Percentiles rank a stretch among this genome's conserved stretches.
Evolutionary conservation across 805 yeast genomes (phyloP).

Genomic region (Saturnispora diversa): DNA sequence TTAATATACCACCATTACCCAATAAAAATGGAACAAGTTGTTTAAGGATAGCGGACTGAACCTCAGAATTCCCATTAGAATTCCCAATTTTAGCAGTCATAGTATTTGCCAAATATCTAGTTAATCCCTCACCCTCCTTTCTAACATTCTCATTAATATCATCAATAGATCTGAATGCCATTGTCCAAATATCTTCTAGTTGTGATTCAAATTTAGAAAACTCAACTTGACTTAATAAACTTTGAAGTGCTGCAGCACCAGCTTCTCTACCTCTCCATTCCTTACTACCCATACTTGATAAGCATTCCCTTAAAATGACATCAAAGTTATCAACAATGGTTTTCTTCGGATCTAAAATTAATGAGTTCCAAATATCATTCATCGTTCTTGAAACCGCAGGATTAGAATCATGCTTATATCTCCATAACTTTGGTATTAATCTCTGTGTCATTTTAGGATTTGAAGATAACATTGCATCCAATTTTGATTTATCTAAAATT

Average conservation of each 20-base stretch:
- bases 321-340: slow-evolving; percentile 48
- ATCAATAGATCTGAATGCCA: slow-evolving; percentile 85
- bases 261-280: slow-evolving; percentile 97
- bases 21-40: slow-evolving; percentile 69
- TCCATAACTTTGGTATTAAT: slow-evolving; percentile 71
- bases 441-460: slow-evolving; percentile 48
- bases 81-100: slow-evolving; percentile 51
- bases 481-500: slow-evolving; percentile 67
- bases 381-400: slow-evolving; percentile 67
- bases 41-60: slow-evolving; percentile 35
- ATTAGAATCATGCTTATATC: slow-evolving; percentile 83
- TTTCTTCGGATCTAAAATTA: slow-evolving; percentile 48
- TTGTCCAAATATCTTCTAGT: slow-evolving; percentile 70
- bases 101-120: slow-evolving; percentile 56
- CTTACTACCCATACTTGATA: slow-evolving; percentile 61
- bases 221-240: slow-evolving; percentile 56
- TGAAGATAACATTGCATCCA: slow-evolving; percentile 51
- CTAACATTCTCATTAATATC: slow-evolving; percentile 93
- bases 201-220: slow-evolving; percentile 42
- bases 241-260: slow-evolving; percentile 61
- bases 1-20: slow-evolving; percentile 70
- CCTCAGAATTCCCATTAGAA: slow-evolving; percentile 36
- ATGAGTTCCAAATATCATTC: slow-evolving; percentile 79
- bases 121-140: slow-evolving; percentile 62
- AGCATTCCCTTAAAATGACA: slow-evolving; percentile 54